Base-by-base conservation (phyloP, 2,329 filamentous ascomycete genomes). In the Madurella fahalii region DNA sequence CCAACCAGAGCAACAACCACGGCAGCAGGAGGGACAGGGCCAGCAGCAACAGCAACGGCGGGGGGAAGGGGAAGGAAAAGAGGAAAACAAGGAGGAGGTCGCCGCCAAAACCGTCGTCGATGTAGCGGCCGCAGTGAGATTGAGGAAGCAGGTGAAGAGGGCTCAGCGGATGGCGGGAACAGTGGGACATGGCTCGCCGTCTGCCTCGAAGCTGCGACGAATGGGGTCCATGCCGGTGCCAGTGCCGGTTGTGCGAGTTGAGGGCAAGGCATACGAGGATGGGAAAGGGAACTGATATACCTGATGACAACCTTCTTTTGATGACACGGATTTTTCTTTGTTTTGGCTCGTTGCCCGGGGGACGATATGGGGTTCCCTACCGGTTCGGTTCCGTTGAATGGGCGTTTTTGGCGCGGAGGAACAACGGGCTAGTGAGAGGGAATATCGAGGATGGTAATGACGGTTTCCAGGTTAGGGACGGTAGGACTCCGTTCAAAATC, bases 71-170 rank as follows among this genome's bases (percentile, higher is more conserved):
- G 20, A 16, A 15, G 11, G 37, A n/a, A 20, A 40, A 40, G 40
- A 51, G 34, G 40, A 9, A 25, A 20, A 56, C 9, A 57, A 63
- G 45, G 60, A 67, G 47, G 53, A 54, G 20, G 50, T 3, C 3
- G 4, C 25, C 53, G 17, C 61, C 55, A 5, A 63, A 60, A 39
- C 47, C 63, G 16, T 47, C 4, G 18, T 45, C 16, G 66, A 69
- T 31, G 57, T 69, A 5, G 59, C 64, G 15, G 58, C 64, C 8
- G 68, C 67, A 0, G 57, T 69, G 7, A 60, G 62, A 30, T 47
- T 70, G 47, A 60, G 69, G 8, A 71, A 70, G 56, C 63, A 71
- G 42, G 60, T 59, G 20, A 71, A 68, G 42, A 20, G 30, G 62
- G 61, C 65, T 17, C 16, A 43, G 16, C 4, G 20, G 41, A 13